Percentiles rank a stretch among this genome's conserved stretches.
These are phyloP conservation scores for Acer yangbiense DNA, from an alignment of 345 rosid species.

Conservation along the genomic window DNA sequence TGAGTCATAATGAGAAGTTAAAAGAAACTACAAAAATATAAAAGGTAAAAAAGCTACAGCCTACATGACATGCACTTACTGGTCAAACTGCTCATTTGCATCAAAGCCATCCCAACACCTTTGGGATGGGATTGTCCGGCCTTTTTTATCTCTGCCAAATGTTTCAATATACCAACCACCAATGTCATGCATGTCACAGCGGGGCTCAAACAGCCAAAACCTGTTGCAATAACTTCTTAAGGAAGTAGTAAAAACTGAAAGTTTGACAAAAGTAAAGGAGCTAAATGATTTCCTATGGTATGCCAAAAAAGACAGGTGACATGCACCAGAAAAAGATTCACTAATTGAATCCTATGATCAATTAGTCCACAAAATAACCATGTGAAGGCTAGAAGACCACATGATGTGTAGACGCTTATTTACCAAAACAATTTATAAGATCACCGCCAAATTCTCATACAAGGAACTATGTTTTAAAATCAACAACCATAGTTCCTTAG, in stretches of 20 bases:
- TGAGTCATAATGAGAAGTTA: background rate
- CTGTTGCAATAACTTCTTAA: constrained; percentile 40
- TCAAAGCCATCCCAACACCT: constrained; percentile 83
- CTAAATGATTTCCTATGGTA: background rate
- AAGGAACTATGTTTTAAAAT: background rate
- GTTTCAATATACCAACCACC: constrained; percentile 99
- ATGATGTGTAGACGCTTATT: background rate
- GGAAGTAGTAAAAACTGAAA: background rate
- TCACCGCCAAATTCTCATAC: background rate
- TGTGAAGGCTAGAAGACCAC: background rate
- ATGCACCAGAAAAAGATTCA: background rate
- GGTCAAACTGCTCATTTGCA: constrained; percentile 50
- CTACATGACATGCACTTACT: constrained; percentile 46
- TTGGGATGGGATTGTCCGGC: constrained; percentile 59
- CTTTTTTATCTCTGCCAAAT: constrained; percentile 77
- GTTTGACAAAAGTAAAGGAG: background rate
- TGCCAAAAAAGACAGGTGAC: background rate
- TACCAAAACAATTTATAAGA: background rate
- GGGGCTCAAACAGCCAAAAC: constrained; percentile 97
- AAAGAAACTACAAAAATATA: background rate
- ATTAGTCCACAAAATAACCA: background rate
- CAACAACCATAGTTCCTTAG: background rate
- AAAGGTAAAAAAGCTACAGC: background rate
- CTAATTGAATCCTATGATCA: background rate
- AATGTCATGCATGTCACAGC: constrained; percentile 81